These are phyloP conservation scores for Starmera dryadoides DNA, from an alignment of 805 yeast genomes.

Conservation along the genomic window DNA sequence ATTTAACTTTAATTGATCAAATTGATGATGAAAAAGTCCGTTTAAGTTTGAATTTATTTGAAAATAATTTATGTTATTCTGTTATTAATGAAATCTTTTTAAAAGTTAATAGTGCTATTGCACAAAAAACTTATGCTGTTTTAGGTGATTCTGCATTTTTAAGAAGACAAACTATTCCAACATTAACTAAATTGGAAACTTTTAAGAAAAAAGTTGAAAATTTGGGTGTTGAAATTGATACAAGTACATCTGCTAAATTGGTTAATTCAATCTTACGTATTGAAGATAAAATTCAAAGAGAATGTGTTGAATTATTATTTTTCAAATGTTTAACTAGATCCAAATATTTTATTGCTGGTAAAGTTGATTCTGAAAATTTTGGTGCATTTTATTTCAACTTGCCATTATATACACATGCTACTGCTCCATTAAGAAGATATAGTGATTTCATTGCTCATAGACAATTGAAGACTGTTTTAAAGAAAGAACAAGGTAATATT, in stretches of 20 bases:
- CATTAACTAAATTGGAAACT: constrained; percentile 70
- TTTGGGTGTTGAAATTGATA: constrained; percentile 64
- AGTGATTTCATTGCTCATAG: constrained; percentile 91
- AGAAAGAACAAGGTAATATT: constrained; percentile 11
- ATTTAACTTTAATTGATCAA: constrained; percentile 64
- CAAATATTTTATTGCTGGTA: constrained; percentile 83
- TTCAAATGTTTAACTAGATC: constrained; percentile 81
- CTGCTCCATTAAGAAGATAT: constrained; percentile 87
- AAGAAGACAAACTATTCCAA: constrained; percentile 84
- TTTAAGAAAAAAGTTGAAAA: constrained; percentile 65
- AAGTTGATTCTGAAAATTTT: constrained; percentile 68
- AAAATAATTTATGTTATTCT: constrained; percentile 46
- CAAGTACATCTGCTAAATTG: constrained; percentile 62
- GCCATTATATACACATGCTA: constrained; percentile 88
- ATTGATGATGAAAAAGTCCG: constrained; percentile 80
- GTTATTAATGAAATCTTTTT: constrained; percentile 70
- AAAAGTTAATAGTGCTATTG: constrained; percentile 79
- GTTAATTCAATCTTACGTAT: constrained; percentile 63
- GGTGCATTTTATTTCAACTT: constrained; percentile 77
- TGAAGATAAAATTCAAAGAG: constrained; percentile 54
- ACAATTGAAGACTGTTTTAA: constrained; percentile 68
- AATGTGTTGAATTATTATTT: constrained; percentile 71
- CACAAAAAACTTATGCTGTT: constrained; percentile 66
- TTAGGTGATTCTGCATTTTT: constrained; percentile 78
- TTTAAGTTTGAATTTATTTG: constrained; percentile 66